These are phyloP conservation scores for Ilyonectria sp. DNA, from an alignment of 2,329 filamentous ascomycete genomes.

Conservation along the genomic window DNA sequence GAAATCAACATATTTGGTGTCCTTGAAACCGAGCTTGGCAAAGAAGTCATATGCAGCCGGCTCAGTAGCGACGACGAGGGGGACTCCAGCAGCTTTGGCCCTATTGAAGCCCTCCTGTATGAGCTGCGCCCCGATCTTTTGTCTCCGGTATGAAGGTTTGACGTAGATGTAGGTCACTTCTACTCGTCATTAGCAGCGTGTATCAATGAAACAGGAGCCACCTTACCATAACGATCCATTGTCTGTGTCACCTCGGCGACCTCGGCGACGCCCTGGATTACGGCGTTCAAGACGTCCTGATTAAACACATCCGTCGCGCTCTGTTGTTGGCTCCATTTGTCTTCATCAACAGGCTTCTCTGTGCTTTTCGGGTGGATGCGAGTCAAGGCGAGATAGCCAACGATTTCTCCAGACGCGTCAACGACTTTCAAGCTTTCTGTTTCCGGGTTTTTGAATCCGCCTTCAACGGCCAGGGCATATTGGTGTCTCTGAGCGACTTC, in stretches of 20 bases:
- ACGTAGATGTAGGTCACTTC: slow-evolving; percentile 31
- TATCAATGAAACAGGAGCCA: no score
- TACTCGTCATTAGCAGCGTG: background rate
- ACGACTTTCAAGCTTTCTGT: slow-evolving; percentile 21
- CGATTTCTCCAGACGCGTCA: slow-evolving; percentile 15
- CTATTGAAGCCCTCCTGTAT: slow-evolving; percentile 2
- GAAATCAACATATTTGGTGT: slow-evolving; percentile 18
- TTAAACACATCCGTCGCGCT: background rate
- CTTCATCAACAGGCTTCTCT: background rate
- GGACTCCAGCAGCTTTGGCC: slow-evolving; percentile 4
- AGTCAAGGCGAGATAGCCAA: slow-evolving; percentile 26
- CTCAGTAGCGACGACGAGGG: slow-evolving; percentile 17
- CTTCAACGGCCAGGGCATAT: slow-evolving; percentile 6
- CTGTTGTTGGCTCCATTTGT: background rate
- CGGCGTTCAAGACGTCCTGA: background rate
- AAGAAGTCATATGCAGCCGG: slow-evolving; percentile 28
- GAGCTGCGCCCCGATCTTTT: slow-evolving; percentile 18
- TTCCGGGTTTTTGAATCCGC: background rate
- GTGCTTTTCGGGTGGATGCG: background rate
- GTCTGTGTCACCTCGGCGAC: background rate
- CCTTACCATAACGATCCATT: slow-evolving; percentile 18
- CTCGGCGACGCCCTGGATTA: slow-evolving; percentile 1
- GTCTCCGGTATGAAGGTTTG: slow-evolving; percentile 13
- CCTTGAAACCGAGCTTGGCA: slow-evolving; percentile 14
- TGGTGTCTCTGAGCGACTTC: slow-evolving; percentile 10